Conservation (phyloP, 352 stramenopile species). For the Pythium pectinolyticum region DNA sequence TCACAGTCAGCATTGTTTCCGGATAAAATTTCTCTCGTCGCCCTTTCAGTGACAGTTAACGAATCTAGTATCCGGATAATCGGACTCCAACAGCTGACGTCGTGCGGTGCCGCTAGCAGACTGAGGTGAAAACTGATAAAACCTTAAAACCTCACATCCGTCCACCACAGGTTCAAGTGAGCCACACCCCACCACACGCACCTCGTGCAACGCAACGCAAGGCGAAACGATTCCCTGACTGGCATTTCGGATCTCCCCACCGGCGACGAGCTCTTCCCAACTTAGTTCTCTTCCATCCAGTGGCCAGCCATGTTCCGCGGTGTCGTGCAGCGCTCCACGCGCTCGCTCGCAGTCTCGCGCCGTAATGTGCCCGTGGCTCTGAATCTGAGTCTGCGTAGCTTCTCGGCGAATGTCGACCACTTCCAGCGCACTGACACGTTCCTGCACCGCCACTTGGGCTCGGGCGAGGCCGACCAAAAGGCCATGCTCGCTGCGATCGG, state of each 20-base stretch:
- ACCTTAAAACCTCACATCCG: conserved; percentile 17
- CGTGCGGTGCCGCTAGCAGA: neutral
- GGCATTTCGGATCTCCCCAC: too few species aligned
- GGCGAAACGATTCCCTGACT: too few species aligned
- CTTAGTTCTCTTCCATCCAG: neutral
- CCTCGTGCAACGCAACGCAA: too few species aligned
- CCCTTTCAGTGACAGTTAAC: too few species aligned
- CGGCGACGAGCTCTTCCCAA: neutral
- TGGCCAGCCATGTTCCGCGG: conserved; percentile 14
- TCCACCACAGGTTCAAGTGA: conserved; percentile 11
- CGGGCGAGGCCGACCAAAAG: conserved; percentile 82
- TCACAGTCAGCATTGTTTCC: too few species aligned
- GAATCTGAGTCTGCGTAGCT: too few species aligned
- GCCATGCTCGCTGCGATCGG: conserved; percentile 94
- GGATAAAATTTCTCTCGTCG: too few species aligned
- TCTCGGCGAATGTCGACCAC: conserved; percentile 20
- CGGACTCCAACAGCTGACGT: too few species aligned
- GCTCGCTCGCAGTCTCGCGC: conserved; percentile 7
- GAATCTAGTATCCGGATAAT: too few species aligned
- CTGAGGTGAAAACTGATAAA: neutral
- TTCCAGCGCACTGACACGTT: conserved; percentile 67
- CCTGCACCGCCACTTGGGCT: conserved; percentile 86
- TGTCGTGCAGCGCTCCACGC: conserved; percentile 16
- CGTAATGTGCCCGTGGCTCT: neutral
- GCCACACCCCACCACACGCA: too few species aligned